Base-by-base conservation (phyloP, 2,329 filamentous ascomycete species). In the Alternaria postmessia region DNA sequence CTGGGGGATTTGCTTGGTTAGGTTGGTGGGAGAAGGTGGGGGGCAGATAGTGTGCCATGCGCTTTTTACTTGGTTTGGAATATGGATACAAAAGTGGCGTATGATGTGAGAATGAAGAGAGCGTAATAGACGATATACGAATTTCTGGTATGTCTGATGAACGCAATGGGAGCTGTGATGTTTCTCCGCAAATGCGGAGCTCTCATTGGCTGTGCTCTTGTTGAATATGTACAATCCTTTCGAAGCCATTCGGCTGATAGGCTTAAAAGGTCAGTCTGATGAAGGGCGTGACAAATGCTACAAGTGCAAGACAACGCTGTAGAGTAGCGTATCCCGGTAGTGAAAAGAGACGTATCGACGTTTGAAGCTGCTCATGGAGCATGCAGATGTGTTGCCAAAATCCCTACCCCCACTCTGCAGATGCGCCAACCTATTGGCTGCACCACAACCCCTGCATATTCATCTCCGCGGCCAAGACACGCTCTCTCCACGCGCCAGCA, bases 1-100 rank as follows among this genome's bases (percentile, higher is more conserved):
- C 62, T 78, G 49, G 76, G 75, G 20, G 76, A 78, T 55, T 55
- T 79, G 64, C 61, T 18, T 78, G 70, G 60, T 38, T n/a, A 38
- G 16, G 24, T 26, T 26, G 24, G 24, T 26, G 24, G 24, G 22
- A 24, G 22, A 24, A 34, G 20, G 20, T 3, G 12, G 32, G 34
- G 42, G 53, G 41, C 9, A 18, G n/a, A 43, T 24, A 24, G 58
- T 22, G 28, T 44, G 36, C 30, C 54, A 46, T 51, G 28, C n/a
- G n/a, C 16, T n/a, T n/a, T 38, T 41, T 18, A 47, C 47, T 28
- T 43, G 53, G 46, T 54, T 55, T 16, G 32, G 32, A 6, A 14
- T 36, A 16, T 30, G 22, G n/a, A 44, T 36, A 51, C 39, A 61
- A 61, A 61, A 61, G 14, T 41, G 32, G 61, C 48, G 43, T 41